These are phyloP conservation scores for Xylaria polymorpha DNA, from an alignment of 2,329 filamentous ascomycete species.

Conservation along the genomic window DNA sequence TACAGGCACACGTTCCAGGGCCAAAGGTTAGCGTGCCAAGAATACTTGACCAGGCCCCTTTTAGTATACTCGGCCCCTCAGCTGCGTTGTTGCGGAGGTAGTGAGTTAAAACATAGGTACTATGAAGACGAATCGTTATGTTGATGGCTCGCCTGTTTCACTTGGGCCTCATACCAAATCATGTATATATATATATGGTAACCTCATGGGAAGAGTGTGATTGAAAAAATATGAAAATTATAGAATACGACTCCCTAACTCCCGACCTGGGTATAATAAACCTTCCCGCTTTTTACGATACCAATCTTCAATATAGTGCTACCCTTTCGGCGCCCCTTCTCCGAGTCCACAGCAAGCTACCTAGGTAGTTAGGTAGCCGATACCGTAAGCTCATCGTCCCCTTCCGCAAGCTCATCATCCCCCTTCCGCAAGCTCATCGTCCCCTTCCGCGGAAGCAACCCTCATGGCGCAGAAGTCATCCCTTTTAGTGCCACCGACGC, in stretches of 20 bases:
- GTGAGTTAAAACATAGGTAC: too few species aligned
- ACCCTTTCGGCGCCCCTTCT: background rate
- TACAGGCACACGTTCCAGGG: too few species aligned
- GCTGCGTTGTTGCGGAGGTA: too few species aligned
- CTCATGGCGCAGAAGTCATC: conserved; percentile 7
- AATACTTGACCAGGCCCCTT: too few species aligned
- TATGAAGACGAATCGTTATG: background rate
- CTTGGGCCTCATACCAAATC: background rate
- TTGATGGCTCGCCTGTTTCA: background rate
- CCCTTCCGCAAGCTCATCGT: background rate
- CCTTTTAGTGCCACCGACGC: background rate
- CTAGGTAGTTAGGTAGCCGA: too few species aligned
- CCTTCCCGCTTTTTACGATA: background rate
- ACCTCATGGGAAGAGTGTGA: too few species aligned
- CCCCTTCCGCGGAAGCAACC: background rate
- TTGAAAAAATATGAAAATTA: too few species aligned
- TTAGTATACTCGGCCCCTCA: too few species aligned
- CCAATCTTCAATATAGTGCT: background rate
- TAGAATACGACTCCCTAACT: too few species aligned
- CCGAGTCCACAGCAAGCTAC: too few species aligned
- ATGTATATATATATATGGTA: background rate
- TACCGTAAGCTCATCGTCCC: background rate
- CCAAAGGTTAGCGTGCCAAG: too few species aligned
- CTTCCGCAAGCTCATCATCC: background rate
- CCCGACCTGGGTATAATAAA: background rate